These are phyloP conservation scores for Manihot esculenta DNA, from an alignment of 441 rosid genomes.

Conservation along the genomic window DNA sequence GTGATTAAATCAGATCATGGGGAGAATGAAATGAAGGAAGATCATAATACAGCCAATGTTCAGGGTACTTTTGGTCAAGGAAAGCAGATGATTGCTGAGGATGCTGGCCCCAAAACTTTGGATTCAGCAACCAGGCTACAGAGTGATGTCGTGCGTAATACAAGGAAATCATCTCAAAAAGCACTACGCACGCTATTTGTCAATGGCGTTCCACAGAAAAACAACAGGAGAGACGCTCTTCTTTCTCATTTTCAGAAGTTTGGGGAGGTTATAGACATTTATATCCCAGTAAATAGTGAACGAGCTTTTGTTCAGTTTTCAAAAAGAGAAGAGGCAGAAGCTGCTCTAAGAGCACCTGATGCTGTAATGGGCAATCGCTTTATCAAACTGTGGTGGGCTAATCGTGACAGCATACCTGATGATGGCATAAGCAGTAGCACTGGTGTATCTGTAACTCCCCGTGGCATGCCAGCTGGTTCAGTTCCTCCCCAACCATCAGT, in stretches of 20 bases:
- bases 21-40: constrained; percentile 58
- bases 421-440: constrained; percentile 46
- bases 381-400: constrained; percentile 99
- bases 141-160: constrained; percentile 37
- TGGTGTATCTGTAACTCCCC: constrained; percentile 41
- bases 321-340: constrained; percentile 95
- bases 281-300: constrained; percentile 75
- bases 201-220: constrained; percentile 72
- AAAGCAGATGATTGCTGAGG: constrained; percentile 45
- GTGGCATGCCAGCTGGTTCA: constrained; percentile 40
- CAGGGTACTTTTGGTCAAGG: constrained; percentile 45
- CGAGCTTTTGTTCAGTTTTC: constrained; percentile 97
- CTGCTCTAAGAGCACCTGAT: constrained; percentile 97
- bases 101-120: constrained; percentile 41
- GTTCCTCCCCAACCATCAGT: constrained; percentile 39
- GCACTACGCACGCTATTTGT: constrained; percentile 89
- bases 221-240: constrained; percentile 79
- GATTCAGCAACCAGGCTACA: constrained; percentile 47
- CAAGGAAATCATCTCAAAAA: constrained; percentile 74
- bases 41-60: constrained; percentile 37
- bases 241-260: constrained; percentile 90
- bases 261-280: constrained; percentile 89
- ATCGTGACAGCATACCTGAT: constrained; percentile 84
- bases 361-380: constrained; percentile 99
- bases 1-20: constrained; percentile 41